Evolutionary conservation across 139 green algal genomes (phyloP).

Genomic region (Yamagishiella unicocca): DNA sequence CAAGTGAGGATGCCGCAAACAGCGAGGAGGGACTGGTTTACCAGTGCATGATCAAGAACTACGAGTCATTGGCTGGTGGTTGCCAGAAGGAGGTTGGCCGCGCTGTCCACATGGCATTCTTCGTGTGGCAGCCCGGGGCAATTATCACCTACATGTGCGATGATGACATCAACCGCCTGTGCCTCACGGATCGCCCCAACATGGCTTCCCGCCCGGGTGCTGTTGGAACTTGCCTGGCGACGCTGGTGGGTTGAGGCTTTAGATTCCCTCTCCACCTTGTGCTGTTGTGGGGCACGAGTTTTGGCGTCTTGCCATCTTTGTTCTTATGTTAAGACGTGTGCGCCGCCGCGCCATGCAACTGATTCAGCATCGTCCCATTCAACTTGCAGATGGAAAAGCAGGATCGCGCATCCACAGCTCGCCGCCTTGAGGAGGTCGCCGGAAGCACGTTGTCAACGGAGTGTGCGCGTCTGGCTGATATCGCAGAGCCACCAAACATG

Average conservation of each 20-base stretch:
- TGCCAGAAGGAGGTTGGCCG: constrained; percentile 84
- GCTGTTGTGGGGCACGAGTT: too few relatives aligned
- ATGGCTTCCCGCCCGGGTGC: constrained; percentile 68
- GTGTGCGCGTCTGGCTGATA: constrained; percentile 55
- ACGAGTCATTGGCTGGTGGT: constrained; percentile 51
- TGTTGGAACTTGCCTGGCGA: constrained; percentile 83
- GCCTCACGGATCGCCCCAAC: constrained; percentile 62
- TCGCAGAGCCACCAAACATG: constrained; percentile 68
- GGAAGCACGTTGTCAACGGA: constrained; percentile 27
- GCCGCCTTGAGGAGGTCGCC: background rate
- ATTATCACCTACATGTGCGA: constrained; percentile 84
- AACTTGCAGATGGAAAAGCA: constrained; percentile 22
- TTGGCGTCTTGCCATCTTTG: too few relatives aligned
- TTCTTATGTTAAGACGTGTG: too few relatives aligned
- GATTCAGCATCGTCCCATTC: too few relatives aligned
- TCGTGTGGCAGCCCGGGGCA: constrained; percentile 71
- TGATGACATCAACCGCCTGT: constrained; percentile 70
- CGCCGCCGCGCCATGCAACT: too few relatives aligned
- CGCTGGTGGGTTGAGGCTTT: constrained; percentile 65
- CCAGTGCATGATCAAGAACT: constrained; percentile 78
- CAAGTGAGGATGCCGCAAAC: constrained; percentile 60
- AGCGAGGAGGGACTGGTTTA: constrained; percentile 70
- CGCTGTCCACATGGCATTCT: constrained; percentile 89
- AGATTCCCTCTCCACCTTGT: too few relatives aligned
- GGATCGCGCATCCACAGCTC: background rate